A percentile compares a stretch with the other conserved stretches of the same genome.
Evolutionary conservation across 1,284 basidiomycete species (phyloP).

Genomic region (Tilletia setariae): DNA sequence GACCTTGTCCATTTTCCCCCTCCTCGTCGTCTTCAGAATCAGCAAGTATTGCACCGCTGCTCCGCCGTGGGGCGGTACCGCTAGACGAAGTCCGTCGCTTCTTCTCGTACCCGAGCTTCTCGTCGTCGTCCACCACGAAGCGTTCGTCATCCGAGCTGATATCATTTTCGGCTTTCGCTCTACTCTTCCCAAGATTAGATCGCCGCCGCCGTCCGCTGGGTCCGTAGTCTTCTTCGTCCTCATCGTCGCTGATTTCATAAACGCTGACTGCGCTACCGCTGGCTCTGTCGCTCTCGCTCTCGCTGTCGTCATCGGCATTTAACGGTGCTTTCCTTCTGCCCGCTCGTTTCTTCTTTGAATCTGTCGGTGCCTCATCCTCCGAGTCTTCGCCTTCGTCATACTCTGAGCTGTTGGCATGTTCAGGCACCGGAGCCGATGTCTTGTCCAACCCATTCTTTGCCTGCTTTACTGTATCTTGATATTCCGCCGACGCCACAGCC

Average conservation of each 20-base stretch:
- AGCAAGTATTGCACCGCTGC: too few relatives aligned
- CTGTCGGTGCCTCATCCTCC: background rate
- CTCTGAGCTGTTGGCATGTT: too few relatives aligned
- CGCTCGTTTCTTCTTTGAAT: background rate
- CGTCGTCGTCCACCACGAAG: background rate
- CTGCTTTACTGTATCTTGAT: background rate
- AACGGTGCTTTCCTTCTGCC: background rate
- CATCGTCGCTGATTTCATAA: background rate
- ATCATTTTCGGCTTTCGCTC: background rate
- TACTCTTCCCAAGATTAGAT: too few relatives aligned
- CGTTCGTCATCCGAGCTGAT: background rate
- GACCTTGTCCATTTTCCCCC: background rate
- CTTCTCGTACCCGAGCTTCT: background rate
- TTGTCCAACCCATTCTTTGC: background rate
- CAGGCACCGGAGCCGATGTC: background rate
- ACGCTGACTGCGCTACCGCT: background rate
- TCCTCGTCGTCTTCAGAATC: conserved; percentile 2
- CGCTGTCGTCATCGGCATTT: background rate
- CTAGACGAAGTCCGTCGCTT: background rate
- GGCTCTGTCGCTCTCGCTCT: too few relatives aligned
- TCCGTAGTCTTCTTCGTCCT: background rate
- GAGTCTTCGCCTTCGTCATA: too few relatives aligned
- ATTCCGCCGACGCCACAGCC: conserved; percentile 1
- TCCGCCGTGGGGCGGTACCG: too few relatives aligned
- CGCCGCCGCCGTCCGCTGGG: background rate